phyloP scores from a whole-genome alignment of 2,329 filamentous ascomycete genomes.

The Trichoderma hamatum region DNA sequence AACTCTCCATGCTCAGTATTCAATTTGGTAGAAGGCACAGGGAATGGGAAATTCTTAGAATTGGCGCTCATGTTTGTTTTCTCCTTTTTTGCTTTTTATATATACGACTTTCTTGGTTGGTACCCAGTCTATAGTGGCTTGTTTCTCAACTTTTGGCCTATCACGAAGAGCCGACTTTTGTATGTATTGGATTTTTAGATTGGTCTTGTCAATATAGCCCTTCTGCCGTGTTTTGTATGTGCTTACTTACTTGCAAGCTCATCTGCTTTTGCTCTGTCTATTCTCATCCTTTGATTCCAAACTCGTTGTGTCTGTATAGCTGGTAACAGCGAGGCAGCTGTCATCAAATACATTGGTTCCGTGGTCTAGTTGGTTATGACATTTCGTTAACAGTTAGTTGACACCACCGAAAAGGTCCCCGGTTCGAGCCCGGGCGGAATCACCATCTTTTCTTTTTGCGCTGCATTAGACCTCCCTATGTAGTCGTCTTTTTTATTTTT shows the following conservation, averaged over 20 bases:
- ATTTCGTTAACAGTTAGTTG: conserved; percentile 28
- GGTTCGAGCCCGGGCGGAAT: conserved; percentile 28
- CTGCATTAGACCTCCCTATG: background rate
- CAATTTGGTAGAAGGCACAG: background rate
- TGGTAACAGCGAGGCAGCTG: too few species aligned
- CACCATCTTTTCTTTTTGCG: conserved; percentile 18
- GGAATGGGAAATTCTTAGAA: conserved; percentile 7
- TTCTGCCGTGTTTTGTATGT: background rate
- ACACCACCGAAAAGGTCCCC: conserved; percentile 28
- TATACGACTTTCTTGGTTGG: background rate
- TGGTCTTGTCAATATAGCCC: background rate
- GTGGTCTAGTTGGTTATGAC: conserved; percentile 29
- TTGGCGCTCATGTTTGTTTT: background rate
- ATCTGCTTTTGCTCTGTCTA: background rate
- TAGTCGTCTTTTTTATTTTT: background rate
- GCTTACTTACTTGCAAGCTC: background rate
- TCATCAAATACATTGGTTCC: conserved; percentile 17
- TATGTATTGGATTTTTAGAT: background rate
- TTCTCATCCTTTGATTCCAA: background rate
- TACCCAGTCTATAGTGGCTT: background rate
- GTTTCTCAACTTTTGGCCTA: background rate
- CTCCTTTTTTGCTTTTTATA: background rate
- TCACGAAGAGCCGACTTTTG: background rate
- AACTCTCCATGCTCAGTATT: background rate
- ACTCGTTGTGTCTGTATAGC: background rate